Percentiles rank a stretch among this genome's conserved stretches.
Evolutionary conservation across 257 asterid genomes (phyloP).

Genomic region (Paraleonurus japonicus): DNA sequence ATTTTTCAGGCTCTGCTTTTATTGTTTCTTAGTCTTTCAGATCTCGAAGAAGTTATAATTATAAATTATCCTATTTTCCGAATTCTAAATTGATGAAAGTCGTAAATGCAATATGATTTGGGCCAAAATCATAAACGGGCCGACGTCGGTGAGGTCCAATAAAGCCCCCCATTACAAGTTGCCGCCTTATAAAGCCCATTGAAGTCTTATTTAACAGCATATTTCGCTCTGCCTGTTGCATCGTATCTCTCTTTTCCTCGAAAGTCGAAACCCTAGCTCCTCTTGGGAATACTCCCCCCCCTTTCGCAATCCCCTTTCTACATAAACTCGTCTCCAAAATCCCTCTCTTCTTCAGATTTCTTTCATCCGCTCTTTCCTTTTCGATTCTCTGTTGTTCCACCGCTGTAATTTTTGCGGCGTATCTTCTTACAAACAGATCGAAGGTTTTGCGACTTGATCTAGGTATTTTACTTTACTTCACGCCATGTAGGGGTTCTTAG

Average conservation of each 20-base stretch:
- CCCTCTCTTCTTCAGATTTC: slow-evolving; percentile 13
- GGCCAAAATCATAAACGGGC: not conserved
- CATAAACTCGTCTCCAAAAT: not conserved
- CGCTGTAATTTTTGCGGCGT: not conserved
- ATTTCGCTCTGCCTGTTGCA: too few species aligned
- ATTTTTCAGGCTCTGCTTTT: too few species aligned
- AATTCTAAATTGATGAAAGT: too few species aligned
- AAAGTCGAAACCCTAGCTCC: slow-evolving; percentile 29
- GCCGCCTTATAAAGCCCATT: slow-evolving; percentile 8
- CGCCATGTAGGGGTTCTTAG: not conserved
- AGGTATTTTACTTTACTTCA: slow-evolving; percentile 23
- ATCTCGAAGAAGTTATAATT: too few species aligned
- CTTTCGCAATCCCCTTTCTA: not conserved
- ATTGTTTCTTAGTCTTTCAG: too few species aligned
- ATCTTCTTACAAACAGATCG: not conserved
- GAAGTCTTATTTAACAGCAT: not conserved
- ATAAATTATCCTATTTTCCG: not conserved
- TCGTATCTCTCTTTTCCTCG: not conserved
- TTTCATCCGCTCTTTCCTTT: not conserved
- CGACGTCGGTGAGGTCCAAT: not conserved
- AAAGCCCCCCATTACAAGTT: not conserved
- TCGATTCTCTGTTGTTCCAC: not conserved
- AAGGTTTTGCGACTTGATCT: slow-evolving; percentile 22
- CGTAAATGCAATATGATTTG: not conserved
- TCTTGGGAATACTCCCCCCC: not conserved